Conservation (phyloP, 2,329 filamentous ascomycete species). For the Calonectria fujianensis region DNA sequence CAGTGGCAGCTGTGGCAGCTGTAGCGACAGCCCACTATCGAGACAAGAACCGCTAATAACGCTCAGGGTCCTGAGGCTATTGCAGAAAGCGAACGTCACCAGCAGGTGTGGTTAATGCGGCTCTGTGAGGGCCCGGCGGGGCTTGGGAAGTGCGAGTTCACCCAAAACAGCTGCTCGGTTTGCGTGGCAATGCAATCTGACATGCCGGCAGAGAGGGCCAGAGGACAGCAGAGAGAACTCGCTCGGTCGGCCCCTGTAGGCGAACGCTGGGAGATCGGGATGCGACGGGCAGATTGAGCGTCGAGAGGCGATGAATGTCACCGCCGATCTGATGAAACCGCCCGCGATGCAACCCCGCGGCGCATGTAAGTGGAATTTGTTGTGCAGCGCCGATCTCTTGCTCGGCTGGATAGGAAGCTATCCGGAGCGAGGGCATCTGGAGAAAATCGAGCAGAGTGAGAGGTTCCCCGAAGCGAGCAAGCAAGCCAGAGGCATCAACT, state of each 20-base stretch:
- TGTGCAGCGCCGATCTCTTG: conserved; percentile 32
- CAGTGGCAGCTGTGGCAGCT: no score
- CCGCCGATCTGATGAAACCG: conserved; percentile 34
- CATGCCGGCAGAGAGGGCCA: conserved; percentile 3
- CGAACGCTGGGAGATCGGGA: conserved; percentile 12
- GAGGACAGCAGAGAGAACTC: neutral
- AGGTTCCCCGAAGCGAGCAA: conserved; percentile 17
- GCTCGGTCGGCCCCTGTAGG: neutral
- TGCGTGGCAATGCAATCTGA: conserved; percentile 17
- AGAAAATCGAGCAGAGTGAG: neutral
- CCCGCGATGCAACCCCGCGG: conserved; percentile 27
- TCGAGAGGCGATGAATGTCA: conserved; percentile 20
- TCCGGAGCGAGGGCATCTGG: conserved; percentile 10
- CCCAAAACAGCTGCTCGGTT: neutral
- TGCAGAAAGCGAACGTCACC: conserved; percentile 22
- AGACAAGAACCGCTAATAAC: conserved; percentile 21
- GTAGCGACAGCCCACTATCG: neutral
- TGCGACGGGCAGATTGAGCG: conserved; percentile 20
- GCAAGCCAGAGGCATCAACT: neutral
- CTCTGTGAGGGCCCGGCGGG: conserved; percentile 18
- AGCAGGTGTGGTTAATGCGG: conserved; percentile 27
- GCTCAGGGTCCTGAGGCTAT: conserved; percentile 13
- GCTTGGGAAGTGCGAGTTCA: neutral
- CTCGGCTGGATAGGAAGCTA: conserved; percentile 17
- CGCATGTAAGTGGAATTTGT: conserved; percentile 6